phyloP scores from a whole-genome alignment of 192 early-diverging fungal species.

The Lobosporangium transversale region DNA sequence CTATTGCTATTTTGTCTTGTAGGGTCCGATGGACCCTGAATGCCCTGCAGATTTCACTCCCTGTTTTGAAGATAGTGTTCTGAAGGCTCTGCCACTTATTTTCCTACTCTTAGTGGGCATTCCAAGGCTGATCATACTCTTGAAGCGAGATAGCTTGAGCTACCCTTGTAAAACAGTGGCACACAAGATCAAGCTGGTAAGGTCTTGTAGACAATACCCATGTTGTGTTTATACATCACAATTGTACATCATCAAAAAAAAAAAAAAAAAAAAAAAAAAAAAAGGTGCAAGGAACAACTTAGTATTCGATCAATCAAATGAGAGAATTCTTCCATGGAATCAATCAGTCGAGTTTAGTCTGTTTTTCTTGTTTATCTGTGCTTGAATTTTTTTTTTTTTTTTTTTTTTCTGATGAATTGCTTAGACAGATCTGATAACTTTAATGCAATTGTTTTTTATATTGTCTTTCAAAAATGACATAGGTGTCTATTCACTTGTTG shows the following conservation, averaged over 20 bases:
- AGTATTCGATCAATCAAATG: neutral
- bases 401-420: neutral
- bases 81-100: constrained; percentile 7
- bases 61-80: constrained; percentile 52
- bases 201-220: no score
- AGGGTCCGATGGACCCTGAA: constrained; percentile 48
- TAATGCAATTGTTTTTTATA: neutral
- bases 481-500: neutral
- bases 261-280: neutral
- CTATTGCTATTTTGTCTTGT: neutral
- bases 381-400: neutral
- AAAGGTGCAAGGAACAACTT: neutral
- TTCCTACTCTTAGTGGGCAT: constrained; percentile 18
- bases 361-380: neutral
- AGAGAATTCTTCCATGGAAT: neutral
- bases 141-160: constrained; percentile 5
- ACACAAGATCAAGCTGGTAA: constrained; percentile 28
- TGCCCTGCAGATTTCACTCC: constrained; percentile 48
- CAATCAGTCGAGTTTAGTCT: neutral
- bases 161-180: constrained; percentile 19
- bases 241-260: neutral
- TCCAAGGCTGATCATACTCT: constrained; percentile 7
- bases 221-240: neutral
- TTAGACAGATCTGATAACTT: neutral
- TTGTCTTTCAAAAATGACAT: no score